Base-by-base conservation (phyloP, 2,329 filamentous ascomycete genomes). In the Paecilomyces dactylethromorphus region DNA sequence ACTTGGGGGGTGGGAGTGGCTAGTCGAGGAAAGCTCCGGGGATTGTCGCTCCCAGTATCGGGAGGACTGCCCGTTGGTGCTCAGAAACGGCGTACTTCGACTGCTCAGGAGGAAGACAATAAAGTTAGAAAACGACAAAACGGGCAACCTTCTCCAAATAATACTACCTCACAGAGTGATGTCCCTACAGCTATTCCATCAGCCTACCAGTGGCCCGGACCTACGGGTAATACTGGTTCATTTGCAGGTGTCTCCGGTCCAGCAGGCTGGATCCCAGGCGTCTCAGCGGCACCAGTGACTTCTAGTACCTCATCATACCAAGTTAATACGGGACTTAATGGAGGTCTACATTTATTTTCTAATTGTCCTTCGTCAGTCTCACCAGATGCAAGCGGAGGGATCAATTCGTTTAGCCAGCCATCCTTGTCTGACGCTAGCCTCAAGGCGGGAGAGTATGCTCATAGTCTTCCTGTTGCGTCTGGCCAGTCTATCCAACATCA, bases 1-100 rank as follows among this genome's bases (percentile, higher is more conserved):
- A 97, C 93, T 53, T 97, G 93, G 93, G 92, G 92, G 50, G 91
- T 97, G 54, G 93, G 93, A 56, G 93, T 97, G 60, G 93, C 93
- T 58, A 97, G 92, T 76, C 87, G 93, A 69, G 93, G 93, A 71
- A 97, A 97, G 80, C 86, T 97, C 63, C 86, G 93, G 62, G 93
- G 93, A 45, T 81, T 97, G 65, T 92, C 92, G 58, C 80, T 96
- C 59, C 86, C 86, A 10, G 77, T 88, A 56, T 79, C 81, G 45
- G 81, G 80, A 56, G 75, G 76, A 15, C 70, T 75, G 53, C 67
- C 71, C 50, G 74, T 76, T 56, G 69, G 31, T 6, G 35, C 39
- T 10, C 59, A 60, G 54, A 61, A 60, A 39, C 35, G 32, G 31
- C 60, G 58, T 55, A 56, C 50, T 55, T 55, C 55, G 52, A 4